A percentile compares a stretch with the other conserved stretches of the same genome.
These are phyloP conservation scores for Lachancea sp. DNA, from an alignment of 805 yeast species.

Conservation along the genomic window DNA sequence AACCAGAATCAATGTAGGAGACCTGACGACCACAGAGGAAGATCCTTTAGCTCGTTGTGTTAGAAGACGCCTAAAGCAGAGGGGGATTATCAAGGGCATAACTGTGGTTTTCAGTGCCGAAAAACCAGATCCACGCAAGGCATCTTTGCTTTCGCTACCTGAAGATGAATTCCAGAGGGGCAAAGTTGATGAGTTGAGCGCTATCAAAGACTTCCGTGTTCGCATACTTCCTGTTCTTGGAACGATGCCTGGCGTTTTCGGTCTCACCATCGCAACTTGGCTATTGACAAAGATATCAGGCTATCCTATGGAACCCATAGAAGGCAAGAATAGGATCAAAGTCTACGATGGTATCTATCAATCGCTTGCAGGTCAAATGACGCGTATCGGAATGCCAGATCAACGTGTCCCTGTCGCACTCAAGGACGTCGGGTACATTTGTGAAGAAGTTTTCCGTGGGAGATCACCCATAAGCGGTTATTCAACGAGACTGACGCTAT, in stretches of 20 bases:
- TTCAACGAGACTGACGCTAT: constrained; percentile 70
- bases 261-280: constrained; percentile 81
- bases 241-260: constrained; percentile 95
- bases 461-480: constrained; percentile 82
- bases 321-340: constrained; percentile 82
- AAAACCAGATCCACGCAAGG: constrained; percentile 94
- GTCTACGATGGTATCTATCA: constrained; percentile 78
- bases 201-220: constrained; percentile 84
- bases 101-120: constrained; percentile 91
- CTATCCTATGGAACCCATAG: constrained; percentile 85
- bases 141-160: constrained; percentile 75
- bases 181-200: constrained; percentile 78
- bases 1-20: constrained; percentile 82
- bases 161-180: constrained; percentile 78
- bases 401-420: constrained; percentile 71
- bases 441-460: constrained; percentile 91
- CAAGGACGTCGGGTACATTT: constrained; percentile 69
- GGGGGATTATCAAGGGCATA: constrained; percentile 69
- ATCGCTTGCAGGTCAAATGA: constrained; percentile 79
- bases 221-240: constrained; percentile 94
- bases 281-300: constrained; percentile 74
- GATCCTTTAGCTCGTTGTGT: constrained; percentile 88
- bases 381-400: constrained; percentile 64
- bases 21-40: constrained; percentile 83
- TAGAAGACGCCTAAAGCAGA: constrained; percentile 72